These are phyloP conservation scores for Nicotiana sylvestris DNA, from an alignment of 257 asterid species.

Conservation along the genomic window DNA sequence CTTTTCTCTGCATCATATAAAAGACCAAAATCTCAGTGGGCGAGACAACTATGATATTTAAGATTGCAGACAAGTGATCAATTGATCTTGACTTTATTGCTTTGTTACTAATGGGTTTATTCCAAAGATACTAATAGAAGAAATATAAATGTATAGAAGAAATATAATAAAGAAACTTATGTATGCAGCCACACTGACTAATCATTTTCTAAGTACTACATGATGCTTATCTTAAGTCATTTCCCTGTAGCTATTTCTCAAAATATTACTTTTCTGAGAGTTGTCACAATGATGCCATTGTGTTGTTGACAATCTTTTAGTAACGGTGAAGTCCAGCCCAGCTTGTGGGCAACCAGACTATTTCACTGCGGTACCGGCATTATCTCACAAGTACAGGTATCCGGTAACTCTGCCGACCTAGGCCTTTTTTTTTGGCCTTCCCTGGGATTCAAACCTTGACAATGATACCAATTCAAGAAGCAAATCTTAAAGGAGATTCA, in stretches of 20 bases:
- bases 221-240: background rate
- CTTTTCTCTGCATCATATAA: conserved; percentile 57
- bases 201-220: background rate
- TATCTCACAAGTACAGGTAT: background rate
- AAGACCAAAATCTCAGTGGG: conserved; percentile 23
- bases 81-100: background rate
- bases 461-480: background rate
- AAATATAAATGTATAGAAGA: background rate
- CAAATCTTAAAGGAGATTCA: background rate
- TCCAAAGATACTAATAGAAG: background rate
- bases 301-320: background rate
- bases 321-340: background rate
- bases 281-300: background rate
- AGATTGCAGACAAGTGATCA: background rate
- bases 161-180: background rate
- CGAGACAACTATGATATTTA: too few species aligned
- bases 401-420: background rate
- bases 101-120: background rate
- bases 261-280: conserved; percentile 2
- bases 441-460: background rate
- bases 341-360: background rate
- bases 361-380: background rate
- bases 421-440: background rate
- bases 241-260: background rate
- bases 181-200: background rate